A percentile compares a stretch with the other conserved stretches of the same genome.
phyloP scores from a whole-genome alignment of 2,329 filamentous ascomycete genomes.

The Venturia aucupariae region DNA sequence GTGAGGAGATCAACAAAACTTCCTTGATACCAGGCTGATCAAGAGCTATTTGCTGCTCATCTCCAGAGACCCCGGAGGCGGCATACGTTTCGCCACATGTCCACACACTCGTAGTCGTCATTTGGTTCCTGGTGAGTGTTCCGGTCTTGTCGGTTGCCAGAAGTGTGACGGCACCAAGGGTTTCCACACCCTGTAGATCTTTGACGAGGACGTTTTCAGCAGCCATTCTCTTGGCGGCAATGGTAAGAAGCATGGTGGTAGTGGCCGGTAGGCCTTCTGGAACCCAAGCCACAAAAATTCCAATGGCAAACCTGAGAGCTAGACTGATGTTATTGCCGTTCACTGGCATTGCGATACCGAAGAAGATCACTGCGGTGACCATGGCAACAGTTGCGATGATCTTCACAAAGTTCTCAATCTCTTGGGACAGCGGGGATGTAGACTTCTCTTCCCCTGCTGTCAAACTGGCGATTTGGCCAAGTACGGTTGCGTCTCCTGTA shows the following conservation, averaged over 20 bases:
- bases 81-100: constrained; percentile 38
- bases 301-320: constrained; percentile 36
- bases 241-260: constrained; percentile 48
- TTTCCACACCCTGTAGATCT: constrained; percentile 31
- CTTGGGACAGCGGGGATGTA: constrained; percentile 67
- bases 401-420: constrained; percentile 61
- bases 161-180: constrained; percentile 32
- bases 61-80: constrained; percentile 22
- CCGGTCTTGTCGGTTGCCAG: constrained; percentile 34
- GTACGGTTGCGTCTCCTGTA: constrained; percentile 5
- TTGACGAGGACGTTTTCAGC: constrained; percentile 32
- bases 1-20: constrained; percentile 16
- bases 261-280: constrained; percentile 52
- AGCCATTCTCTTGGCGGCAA: constrained; percentile 33
- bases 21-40: constrained; percentile 35
- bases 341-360: constrained; percentile 3
- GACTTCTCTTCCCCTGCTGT: constrained; percentile 65
- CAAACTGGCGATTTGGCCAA: constrained; percentile 10
- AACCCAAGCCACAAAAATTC: constrained; percentile 38
- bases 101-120: constrained; percentile 30
- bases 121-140: constrained; percentile 31
- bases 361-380: constrained; percentile 7
- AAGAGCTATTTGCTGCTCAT: constrained; percentile 19
- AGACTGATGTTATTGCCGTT: constrained; percentile 36
- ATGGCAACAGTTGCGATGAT: constrained; percentile 51